These are phyloP conservation scores for Cystofilobasidium capitatum DNA, from an alignment of 768 basidiomycete species.

Conservation along the genomic window DNA sequence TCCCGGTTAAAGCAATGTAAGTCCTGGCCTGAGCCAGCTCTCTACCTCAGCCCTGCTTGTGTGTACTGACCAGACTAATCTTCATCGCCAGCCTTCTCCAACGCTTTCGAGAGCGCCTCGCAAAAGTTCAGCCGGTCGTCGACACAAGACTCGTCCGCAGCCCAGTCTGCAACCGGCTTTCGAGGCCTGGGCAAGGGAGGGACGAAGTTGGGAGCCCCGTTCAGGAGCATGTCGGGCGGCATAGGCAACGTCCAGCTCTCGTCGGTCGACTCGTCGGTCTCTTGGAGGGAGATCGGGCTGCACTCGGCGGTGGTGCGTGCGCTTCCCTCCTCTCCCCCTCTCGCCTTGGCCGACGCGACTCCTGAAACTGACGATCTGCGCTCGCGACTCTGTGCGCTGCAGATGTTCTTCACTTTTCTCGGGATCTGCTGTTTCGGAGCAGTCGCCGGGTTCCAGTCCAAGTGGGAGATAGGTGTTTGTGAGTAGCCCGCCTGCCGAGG, in stretches of 20 bases:
- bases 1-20: not conserved
- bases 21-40: not conserved
- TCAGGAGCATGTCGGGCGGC: conserved; percentile 14
- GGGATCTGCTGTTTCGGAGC: conserved; percentile 85
- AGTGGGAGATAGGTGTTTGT: conserved; percentile 79
- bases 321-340: not conserved
- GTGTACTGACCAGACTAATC: not conserved
- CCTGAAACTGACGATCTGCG: not conserved
- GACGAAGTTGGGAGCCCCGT: not conserved
- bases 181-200: not conserved
- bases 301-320: conserved; percentile 10
- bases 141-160: not conserved
- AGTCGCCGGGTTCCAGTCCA: conserved; percentile 78
- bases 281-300: not conserved
- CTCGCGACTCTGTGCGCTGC: not conserved
- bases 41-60: not conserved
- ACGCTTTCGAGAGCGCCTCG: not conserved
- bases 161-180: not conserved
- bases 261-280: not conserved
- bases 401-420: conserved; percentile 87
- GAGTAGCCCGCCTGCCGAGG: conserved; percentile 38
- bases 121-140: not conserved
- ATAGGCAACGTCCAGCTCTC: conserved; percentile 18
- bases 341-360: not conserved
- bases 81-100: not conserved